Conservation (phyloP, 2,329 filamentous ascomycete genomes). For the Penicillium nordicum region DNA sequence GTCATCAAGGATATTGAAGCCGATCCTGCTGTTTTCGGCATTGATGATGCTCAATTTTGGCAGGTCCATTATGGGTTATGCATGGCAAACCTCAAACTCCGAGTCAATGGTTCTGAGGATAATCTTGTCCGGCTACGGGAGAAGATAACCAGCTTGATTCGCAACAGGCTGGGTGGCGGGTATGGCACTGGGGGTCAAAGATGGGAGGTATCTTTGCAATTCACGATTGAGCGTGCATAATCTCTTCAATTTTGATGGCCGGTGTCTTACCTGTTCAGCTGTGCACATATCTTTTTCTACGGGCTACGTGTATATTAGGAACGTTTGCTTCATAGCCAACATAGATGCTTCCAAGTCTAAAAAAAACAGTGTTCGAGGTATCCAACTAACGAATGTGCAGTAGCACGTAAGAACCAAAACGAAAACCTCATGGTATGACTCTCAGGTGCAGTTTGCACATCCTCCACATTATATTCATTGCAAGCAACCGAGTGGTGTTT, state of each 20-base stretch:
- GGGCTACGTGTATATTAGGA: conserved; percentile 6
- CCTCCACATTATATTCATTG: background rate
- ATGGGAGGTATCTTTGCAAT: conserved; percentile 92
- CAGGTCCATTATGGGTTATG: conserved; percentile 96
- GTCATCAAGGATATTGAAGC: conserved; percentile 82
- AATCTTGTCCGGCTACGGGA: conserved; percentile 70
- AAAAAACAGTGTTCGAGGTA: background rate
- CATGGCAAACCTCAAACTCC: conserved; percentile 88
- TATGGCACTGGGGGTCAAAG: conserved; percentile 75
- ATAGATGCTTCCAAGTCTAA: background rate
- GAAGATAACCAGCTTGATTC: conserved; percentile 72
- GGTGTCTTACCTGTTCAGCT: background rate
- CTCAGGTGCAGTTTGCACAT: background rate
- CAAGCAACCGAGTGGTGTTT: background rate
- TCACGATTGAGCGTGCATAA: conserved; percentile 54
- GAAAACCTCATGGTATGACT: background rate
- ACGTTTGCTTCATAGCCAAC: background rate
- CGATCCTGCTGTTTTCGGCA: conserved; percentile 68
- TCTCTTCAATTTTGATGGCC: background rate
- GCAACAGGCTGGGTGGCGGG: conserved; percentile 80
- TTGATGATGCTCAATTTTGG: conserved; percentile 96
- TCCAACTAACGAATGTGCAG: background rate
- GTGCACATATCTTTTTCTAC: background rate
- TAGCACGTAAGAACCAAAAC: background rate
- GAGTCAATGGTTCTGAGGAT: conserved; percentile 68